Evolutionary conservation across 805 yeast genomes (phyloP), one percentile per base, ranked within the genome.

Genomic region (Ogataea haglerorum): DNA sequence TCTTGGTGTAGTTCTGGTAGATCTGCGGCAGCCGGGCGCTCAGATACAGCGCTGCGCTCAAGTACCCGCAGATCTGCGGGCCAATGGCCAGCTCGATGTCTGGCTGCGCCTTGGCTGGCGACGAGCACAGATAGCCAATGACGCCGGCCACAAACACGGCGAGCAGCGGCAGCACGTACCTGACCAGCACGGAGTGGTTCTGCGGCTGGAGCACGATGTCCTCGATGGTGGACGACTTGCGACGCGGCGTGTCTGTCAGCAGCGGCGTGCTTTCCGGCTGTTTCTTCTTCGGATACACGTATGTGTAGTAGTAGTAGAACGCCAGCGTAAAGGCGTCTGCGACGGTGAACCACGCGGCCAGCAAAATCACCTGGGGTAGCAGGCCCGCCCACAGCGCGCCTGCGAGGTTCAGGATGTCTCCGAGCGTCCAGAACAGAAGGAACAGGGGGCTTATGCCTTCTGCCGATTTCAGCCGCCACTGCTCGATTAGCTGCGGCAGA

Each of bases 1-100:
- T 78, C 49, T 95, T 76, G 34, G 68, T 68, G 59, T 80, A 76
- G 64, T 91, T 91, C 57, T 85, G 95, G 42, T 75, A 65, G 39
- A 91, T 84, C 63, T 91, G 99, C 0, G 99, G 99, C 25, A 62
- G 36, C 49, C 88, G 67, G 3, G 93, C 93, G 7, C 85, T 77
- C 49, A 85, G 68, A 58, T 85, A 85, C 42, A 85, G 63, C 2
- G 67, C 45, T 1, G 95, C 91, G 4, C 87, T 79, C 5, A 76
- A 48, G 61, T 84, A 85, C 5, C 93, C 93, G 46, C 81, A 68
- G 3, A 81, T 51, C 59, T 82, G 86, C 2, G 91, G 82, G 1
- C 82, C 82, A 26, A 75, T 41, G 6, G 49, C 44, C 21, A 75
- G 60, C n/a, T 47, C 47, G 2, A 51, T 53, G 34, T 40, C 40